Evolutionary conservation across 148 eudicot species (phyloP).

Genomic region (Spergularia marina): DNA sequence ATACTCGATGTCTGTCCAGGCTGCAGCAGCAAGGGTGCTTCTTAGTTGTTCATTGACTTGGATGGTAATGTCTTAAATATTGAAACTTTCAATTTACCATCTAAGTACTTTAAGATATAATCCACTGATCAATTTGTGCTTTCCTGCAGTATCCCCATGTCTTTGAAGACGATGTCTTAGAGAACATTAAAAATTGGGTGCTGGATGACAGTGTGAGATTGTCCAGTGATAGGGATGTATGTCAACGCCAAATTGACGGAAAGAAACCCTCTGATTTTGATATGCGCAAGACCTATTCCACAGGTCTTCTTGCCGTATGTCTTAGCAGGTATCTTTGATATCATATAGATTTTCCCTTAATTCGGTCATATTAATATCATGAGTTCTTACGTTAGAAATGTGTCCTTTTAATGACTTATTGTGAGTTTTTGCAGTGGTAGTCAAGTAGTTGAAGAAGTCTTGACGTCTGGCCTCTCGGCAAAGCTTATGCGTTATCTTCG

Average conservation of each 20-base stretch:
- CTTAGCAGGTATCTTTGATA: conserved; percentile 58
- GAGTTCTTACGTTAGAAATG: neutral
- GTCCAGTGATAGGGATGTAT: conserved; percentile 44
- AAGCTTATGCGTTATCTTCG: conserved; percentile 95
- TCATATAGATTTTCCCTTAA: neutral
- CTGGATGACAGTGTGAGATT: conserved; percentile 55
- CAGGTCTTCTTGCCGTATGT: conserved; percentile 90
- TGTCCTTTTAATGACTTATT: conserved; percentile 10
- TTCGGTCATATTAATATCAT: neutral
- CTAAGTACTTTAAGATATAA: neutral
- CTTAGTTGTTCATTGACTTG: conserved; percentile 86
- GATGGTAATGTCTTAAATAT: conserved; percentile 52
- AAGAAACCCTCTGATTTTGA: conserved; percentile 66
- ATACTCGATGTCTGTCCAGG: conserved; percentile 74
- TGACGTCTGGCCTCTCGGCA: conserved; percentile 85
- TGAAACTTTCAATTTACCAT: neutral
- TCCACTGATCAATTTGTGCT: conserved; percentile 18
- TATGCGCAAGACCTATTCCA: conserved; percentile 85
- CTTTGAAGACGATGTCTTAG: conserved; percentile 85
- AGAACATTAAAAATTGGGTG: conserved; percentile 77
- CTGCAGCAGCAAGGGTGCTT: conserved; percentile 86
- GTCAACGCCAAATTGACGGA: conserved; percentile 53
- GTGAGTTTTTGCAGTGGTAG: conserved; percentile 61
- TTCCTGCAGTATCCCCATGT: conserved; percentile 82
- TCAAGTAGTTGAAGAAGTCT: conserved; percentile 86